These are phyloP conservation scores for Phytopythium vexans DNA, from an alignment of 352 stramenopile species.

Conservation along the genomic window DNA sequence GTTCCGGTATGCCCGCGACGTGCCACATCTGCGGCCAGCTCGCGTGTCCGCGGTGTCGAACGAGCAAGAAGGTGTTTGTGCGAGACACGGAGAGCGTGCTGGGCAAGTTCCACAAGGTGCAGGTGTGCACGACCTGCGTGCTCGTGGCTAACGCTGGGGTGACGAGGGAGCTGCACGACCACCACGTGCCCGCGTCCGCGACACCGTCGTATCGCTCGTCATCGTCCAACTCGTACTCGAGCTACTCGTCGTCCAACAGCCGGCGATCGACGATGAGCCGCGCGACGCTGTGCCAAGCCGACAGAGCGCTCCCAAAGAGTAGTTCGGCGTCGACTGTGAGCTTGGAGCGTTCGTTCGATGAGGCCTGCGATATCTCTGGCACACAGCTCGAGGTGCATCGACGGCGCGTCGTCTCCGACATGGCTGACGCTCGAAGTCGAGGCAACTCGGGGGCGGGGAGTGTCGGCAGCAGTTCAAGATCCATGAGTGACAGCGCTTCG, in stretches of 20 bases:
- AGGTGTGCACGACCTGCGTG: constrained; percentile 36
- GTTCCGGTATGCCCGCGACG: constrained; percentile 15
- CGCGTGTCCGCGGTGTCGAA: constrained; percentile 44
- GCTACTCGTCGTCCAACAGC: background rate
- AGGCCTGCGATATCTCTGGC: too few species aligned
- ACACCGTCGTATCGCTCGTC: constrained; percentile 3
- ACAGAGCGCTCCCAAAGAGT: background rate
- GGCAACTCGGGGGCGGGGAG: constrained; percentile 1
- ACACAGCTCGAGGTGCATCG: too few species aligned
- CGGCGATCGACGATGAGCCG: constrained; percentile 4
- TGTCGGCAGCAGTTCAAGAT: constrained; percentile 3
- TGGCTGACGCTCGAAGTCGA: background rate
- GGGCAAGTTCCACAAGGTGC: constrained; percentile 41
- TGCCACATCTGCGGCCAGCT: constrained; percentile 44
- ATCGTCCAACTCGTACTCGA: background rate
- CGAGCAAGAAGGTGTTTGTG: constrained; percentile 44
- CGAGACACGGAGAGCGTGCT: constrained; percentile 34
- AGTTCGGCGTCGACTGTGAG: too few species aligned
- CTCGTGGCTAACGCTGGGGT: constrained; percentile 28
- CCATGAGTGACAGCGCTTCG: constrained; percentile 2
- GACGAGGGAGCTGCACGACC: too few species aligned
- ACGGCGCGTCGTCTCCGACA: too few species aligned
- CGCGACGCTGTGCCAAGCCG: constrained; percentile 2
- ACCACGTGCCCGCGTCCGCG: background rate
- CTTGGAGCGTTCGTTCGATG: too few species aligned